A percentile compares a stretch with the other conserved stretches of the same genome.
These are phyloP conservation scores for Annulohypoxylon moriforme DNA, from an alignment of 495 filamentous ascomycete genomes.

Conservation along the genomic window DNA sequence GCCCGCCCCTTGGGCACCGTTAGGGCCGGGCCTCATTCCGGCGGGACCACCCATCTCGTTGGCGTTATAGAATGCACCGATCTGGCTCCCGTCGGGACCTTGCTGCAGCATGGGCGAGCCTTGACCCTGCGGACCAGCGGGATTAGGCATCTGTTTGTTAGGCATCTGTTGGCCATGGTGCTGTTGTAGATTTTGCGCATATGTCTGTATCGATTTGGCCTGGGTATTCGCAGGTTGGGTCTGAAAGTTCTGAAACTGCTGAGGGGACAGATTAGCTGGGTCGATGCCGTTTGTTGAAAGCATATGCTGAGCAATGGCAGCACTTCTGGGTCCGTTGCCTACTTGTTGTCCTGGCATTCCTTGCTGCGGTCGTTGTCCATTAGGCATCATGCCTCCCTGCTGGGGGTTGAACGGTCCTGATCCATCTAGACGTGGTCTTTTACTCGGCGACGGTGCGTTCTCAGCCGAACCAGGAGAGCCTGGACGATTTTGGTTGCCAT, in stretches of 20 bases:
- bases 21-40: conserved; percentile 68
- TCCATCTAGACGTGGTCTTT: conserved; percentile 87
- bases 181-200: conserved; percentile 83
- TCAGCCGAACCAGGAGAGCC: conserved; percentile 85
- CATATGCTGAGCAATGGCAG: conserved; percentile 67
- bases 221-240: conserved; percentile 69
- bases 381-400: conserved; percentile 77
- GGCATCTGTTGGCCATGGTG: conserved; percentile 84
- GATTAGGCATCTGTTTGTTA: conserved; percentile 69
- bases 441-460: conserved; percentile 91
- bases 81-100: conserved; percentile 72
- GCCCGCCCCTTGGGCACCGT: conserved; percentile 62
- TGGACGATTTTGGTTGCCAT: conserved; percentile 82
- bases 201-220: conserved; percentile 85
- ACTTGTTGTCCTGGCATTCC: conserved; percentile 79
- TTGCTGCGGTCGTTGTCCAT: conserved; percentile 78
- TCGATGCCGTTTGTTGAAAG: conserved; percentile 82
- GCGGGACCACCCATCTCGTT: conserved; percentile 58
- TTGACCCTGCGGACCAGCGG: conserved; percentile 67
- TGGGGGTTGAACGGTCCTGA: conserved; percentile 71
- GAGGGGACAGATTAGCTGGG: conserved; percentile 75
- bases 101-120: conserved; percentile 82
- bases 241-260: conserved; percentile 81
- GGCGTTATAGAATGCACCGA: conserved; percentile 75
- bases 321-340: conserved; percentile 64